phyloP scores from a whole-genome alignment of 805 yeast genomes.

The Pichia ethanolica region DNA sequence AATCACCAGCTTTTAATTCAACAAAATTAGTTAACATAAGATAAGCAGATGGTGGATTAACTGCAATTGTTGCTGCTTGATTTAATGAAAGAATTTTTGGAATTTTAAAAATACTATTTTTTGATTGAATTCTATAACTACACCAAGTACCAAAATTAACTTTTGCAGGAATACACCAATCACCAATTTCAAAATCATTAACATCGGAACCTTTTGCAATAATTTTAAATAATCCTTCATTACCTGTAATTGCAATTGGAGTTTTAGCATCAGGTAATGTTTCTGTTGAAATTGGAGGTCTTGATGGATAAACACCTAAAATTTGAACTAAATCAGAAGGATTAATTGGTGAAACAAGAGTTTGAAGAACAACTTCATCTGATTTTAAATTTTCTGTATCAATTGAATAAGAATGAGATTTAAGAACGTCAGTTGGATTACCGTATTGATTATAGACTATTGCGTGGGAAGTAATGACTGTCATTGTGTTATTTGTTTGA shows the following conservation, averaged over 20 bases:
- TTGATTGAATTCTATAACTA: constrained; percentile 54
- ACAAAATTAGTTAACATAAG: constrained; percentile 73
- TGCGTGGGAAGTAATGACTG: constrained; percentile 39
- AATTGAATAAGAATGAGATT: constrained; percentile 44
- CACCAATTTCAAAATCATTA: constrained; percentile 49
- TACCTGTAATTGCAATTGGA: constrained; percentile 83
- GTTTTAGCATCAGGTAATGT: constrained; percentile 43
- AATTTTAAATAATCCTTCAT: constrained; percentile 86
- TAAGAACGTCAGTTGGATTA: constrained; percentile 48
- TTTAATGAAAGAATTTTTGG: constrained; percentile 45
- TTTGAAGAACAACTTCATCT: constrained; percentile 50
- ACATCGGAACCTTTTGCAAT: constrained; percentile 58
- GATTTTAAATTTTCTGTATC: constrained; percentile 26
- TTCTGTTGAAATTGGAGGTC: constrained; percentile 49
- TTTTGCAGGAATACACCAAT: constrained; percentile 76
- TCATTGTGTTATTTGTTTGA: no score
- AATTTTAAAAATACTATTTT: constrained; percentile 48
- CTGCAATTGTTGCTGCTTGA: constrained; percentile 84
- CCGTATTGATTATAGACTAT: constrained; percentile 66
- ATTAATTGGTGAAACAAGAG: constrained; percentile 78
- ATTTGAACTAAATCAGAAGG: constrained; percentile 86
- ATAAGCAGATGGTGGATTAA: constrained; percentile 89
- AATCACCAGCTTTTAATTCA: constrained; percentile 60
- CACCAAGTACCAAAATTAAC: constrained; percentile 95
- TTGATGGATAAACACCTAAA: constrained; percentile 80